phyloP scores from a whole-genome alignment of 345 rosid species.

The Lepidium africanum region DNA sequence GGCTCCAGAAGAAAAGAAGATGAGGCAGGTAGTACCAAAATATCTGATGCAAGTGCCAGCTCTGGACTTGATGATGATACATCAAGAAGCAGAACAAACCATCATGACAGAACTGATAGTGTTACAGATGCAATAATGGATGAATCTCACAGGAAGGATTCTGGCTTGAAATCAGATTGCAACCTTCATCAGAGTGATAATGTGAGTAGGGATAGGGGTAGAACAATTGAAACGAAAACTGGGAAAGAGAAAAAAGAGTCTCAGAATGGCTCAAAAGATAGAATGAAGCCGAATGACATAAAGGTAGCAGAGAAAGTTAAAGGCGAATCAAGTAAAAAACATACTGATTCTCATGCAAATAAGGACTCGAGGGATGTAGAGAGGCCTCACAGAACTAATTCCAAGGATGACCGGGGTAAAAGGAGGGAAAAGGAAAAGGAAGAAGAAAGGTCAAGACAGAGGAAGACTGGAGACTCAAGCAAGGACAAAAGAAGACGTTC shows the following conservation, averaged over 20 bases:
- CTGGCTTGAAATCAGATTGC: conserved; percentile 29
- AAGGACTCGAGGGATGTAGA: conserved; percentile 52
- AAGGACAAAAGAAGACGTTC: conserved; percentile 63
- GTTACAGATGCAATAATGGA: conserved; percentile 22
- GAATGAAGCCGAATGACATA: conserved; percentile 31
- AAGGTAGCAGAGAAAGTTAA: conserved; percentile 41
- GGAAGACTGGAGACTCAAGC: conserved; percentile 41
- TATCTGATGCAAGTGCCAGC: conserved; percentile 10
- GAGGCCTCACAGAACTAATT: conserved; percentile 39
- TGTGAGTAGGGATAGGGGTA: conserved; percentile 29
- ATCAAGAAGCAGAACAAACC: conserved; percentile 16
- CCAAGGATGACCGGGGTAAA: conserved; percentile 42
- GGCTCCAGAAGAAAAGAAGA: conserved; percentile 16
- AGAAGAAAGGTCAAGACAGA: conserved; percentile 44
- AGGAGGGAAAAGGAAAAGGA: conserved; percentile 48
- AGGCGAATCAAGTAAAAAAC: conserved; percentile 49
- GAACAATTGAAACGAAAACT: conserved; percentile 34
- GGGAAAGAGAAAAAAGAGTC: conserved; percentile 47
- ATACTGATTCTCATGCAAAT: conserved; percentile 33
- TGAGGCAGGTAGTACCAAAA: conserved; percentile 26
- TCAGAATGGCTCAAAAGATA: conserved; percentile 43
- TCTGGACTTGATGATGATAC: conserved; percentile 27
- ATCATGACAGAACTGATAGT: conserved; percentile 21
- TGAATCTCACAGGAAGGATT: conserved; percentile 34
- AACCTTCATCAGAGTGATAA: conserved; percentile 30